Percentiles rank a stretch among this genome's conserved stretches.
Conservation (phyloP, 2,329 filamentous ascomycete genomes). For the Neofusicoccum ribis region DNA sequence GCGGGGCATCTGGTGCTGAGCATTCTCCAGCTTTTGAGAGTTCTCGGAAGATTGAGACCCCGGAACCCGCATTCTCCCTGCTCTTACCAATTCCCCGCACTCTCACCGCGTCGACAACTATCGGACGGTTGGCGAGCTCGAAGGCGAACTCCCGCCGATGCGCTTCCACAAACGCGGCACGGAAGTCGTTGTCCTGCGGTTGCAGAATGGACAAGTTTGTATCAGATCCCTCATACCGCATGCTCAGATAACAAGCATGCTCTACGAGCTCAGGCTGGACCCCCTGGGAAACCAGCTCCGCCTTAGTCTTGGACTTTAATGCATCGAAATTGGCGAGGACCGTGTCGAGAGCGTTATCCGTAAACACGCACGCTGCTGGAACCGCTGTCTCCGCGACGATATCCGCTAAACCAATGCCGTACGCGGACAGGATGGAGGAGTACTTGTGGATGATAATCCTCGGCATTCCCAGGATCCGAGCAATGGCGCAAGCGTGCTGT, state of each 20-base stretch:
- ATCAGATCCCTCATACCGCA: conserved; percentile 47
- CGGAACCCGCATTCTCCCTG: neutral
- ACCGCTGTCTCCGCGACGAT: conserved; percentile 4
- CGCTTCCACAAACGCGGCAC: conserved; percentile 35
- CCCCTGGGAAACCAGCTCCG: conserved; percentile 65
- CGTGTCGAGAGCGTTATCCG: conserved; percentile 58
- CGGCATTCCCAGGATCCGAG: conserved; percentile 45
- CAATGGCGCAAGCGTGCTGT: conserved; percentile 45
- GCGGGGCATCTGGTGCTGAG: neutral
- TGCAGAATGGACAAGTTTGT: conserved; percentile 46
- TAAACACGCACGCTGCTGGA: conserved; percentile 69
- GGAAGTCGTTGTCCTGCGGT: conserved; percentile 35
- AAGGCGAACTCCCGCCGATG: conserved; percentile 49
- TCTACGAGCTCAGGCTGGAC: conserved; percentile 45
- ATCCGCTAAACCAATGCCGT: conserved; percentile 40
- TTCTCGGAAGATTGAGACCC: conserved; percentile 3
- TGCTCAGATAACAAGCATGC: conserved; percentile 43
- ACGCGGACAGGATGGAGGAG: conserved; percentile 50
- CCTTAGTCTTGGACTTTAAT: conserved; percentile 25
- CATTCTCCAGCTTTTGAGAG: neutral
- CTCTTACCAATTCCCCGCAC: conserved; percentile 14
- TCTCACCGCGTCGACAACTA: conserved; percentile 24
- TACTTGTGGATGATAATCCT: conserved; percentile 48
- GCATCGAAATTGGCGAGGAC: neutral
- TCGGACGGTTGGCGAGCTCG: conserved; percentile 37